phyloP scores from a whole-genome alignment of 2,329 filamentous ascomycete species.

The Diaporthe sp. region DNA sequence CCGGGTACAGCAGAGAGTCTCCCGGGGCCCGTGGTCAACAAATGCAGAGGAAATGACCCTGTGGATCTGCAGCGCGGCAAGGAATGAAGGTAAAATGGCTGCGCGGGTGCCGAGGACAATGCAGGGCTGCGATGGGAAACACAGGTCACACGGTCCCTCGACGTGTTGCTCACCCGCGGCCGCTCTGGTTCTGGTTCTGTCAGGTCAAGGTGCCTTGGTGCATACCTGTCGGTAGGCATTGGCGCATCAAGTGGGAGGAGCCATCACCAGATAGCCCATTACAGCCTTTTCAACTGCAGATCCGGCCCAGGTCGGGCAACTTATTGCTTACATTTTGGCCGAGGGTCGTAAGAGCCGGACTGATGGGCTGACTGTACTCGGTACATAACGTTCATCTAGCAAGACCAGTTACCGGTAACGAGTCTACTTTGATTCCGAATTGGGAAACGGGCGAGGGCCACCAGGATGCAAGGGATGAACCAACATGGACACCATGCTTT shows the following conservation, averaged over 20 bases:
- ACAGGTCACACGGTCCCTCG: conserved; percentile 13
- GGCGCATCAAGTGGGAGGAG: neutral
- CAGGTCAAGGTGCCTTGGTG: neutral
- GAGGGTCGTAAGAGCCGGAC: neutral
- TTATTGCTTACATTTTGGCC: neutral
- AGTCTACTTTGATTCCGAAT: conserved; percentile 11
- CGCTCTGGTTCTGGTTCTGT: neutral
- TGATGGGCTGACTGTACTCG: neutral
- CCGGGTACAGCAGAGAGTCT: neutral
- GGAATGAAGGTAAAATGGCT: conserved; percentile 28
- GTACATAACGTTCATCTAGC: neutral
- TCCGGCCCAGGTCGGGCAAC: neutral
- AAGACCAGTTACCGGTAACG: neutral
- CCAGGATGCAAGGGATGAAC: conserved; percentile 24
- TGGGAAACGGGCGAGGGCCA: conserved; percentile 13
- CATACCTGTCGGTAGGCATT: neutral
- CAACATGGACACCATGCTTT: conserved; percentile 18
- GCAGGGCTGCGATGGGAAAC: conserved; percentile 12
- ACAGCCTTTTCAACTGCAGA: neutral
- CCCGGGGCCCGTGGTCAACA: conserved; percentile 13
- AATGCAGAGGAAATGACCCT: conserved; percentile 28
- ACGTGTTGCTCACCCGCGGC: neutral
- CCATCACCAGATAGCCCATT: neutral
- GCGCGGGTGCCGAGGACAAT: conserved; percentile 23
- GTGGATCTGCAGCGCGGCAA: conserved; percentile 23